Percentiles rank a stretch among this genome's conserved stretches.
Conservation (phyloP, 306 rosid genomes). For the Acmispon strigosus region DNA sequence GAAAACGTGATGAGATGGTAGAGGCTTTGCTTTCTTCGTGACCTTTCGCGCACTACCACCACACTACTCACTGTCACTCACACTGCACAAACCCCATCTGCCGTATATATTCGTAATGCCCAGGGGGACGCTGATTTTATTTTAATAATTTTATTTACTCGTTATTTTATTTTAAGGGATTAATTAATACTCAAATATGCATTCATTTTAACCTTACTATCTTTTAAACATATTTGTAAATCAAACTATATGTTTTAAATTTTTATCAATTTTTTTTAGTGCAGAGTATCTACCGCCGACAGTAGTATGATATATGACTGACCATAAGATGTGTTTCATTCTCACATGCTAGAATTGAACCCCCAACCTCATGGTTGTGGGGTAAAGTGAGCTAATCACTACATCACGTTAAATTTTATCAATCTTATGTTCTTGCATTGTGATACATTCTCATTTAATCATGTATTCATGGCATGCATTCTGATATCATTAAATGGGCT, state of each 20-base stretch:
- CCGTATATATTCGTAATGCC: not conserved
- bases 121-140: too few species aligned
- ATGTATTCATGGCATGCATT: not conserved
- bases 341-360: too few species aligned
- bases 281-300: too few species aligned
- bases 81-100: not conserved
- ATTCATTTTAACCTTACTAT: not conserved
- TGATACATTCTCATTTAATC: not conserved
- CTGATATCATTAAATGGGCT: too few species aligned
- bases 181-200: not conserved
- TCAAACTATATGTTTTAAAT: not conserved
- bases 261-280: not conserved
- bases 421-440: not conserved
- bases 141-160: not conserved
- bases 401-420: too few species aligned
- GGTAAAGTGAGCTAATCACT: too few species aligned
- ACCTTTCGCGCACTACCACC: not conserved
- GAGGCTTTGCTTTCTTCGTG: not conserved
- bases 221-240: not conserved
- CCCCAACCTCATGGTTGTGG: too few species aligned
- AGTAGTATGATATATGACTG: too few species aligned
- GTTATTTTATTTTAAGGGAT: not conserved
- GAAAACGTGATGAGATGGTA: not conserved
- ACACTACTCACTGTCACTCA: too few species aligned
- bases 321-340: too few species aligned